Evolutionary conservation across 352 stramenopile genomes (phyloP), one percentile per base, ranked within the genome.

Genomic region (Phytophthora boehmeriae): DNA sequence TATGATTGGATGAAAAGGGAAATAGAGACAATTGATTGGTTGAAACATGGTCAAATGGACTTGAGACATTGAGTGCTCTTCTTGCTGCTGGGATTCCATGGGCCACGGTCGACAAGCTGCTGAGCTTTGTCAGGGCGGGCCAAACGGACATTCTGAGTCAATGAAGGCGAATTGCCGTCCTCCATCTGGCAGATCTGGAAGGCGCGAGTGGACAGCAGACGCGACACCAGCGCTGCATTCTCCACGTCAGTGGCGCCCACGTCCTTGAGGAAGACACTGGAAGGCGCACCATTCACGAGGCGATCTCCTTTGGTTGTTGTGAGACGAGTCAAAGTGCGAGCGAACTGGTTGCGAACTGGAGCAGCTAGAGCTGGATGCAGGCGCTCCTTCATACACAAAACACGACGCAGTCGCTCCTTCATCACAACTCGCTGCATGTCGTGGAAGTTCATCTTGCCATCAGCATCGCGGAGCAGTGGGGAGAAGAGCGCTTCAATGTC

Each of bases 151-250:
- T 97, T 96, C 43, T 92, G 78, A 25, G 88, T 95, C 28, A 97
- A 79, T 38, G 73, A 61, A 0, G 83, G 76, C 10, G 80, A 75
- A 50, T 96, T 96, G 67, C 76, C 83, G 53, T 96, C 79, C 45
- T 86, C 69, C 41, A 96, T 74, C 51, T 92, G 78, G 65, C 84
- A 93, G 56, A 97, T 94, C 73, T 93, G 69, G 66, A 90, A 96
- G 23, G 86, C 68, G 38, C 87, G 77, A 8, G 76, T 86, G 67
- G 83, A 91, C 39, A 97, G 70, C 39, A 97, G 73, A 45, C 80
- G 75, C 28, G 77, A 59, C 19, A 92, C 72, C 22, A 92, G 53
- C 54, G 79, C 75, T 19, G 71, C 75, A 63, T 89, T 90, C 69
- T 90, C 80, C 25, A 80, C 80, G 34, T 77, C 80, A 2, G 72